A percentile compares a stretch with the other conserved stretches of the same genome.
These are phyloP conservation scores for Fusarium sarcochroum DNA, from an alignment of 2,329 filamentous ascomycete species.

Conservation along the genomic window DNA sequence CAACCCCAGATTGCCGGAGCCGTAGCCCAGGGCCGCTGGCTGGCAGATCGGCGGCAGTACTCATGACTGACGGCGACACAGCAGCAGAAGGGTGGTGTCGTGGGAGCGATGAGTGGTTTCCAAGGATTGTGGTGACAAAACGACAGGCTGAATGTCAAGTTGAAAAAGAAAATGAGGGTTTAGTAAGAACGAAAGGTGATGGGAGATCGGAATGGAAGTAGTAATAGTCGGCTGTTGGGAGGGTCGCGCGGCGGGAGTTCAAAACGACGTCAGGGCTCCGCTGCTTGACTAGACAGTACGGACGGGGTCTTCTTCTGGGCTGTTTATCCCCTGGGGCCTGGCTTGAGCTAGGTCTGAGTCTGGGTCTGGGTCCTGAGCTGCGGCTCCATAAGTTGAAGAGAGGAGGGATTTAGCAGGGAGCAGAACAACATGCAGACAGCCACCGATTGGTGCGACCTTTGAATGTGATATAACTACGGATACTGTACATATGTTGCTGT, in stretches of 20 bases:
- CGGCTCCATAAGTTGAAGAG: constrained; percentile 26
- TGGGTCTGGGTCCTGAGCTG: constrained; percentile 19
- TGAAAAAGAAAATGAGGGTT: constrained; percentile 11
- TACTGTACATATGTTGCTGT: not conserved
- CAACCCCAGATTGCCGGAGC: constrained; percentile 48
- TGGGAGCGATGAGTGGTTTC: not conserved
- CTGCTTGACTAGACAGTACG: constrained; percentile 28
- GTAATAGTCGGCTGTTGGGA: constrained; percentile 36
- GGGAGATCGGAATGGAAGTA: constrained; percentile 29
- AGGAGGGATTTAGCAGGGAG: constrained; percentile 29
- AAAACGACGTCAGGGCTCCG: constrained; percentile 51
- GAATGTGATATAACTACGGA: constrained; percentile 9
- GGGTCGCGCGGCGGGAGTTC: constrained; percentile 15
- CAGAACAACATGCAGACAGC: constrained; percentile 24
- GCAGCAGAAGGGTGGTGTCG: constrained; percentile 12
- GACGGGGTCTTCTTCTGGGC: constrained; percentile 21
- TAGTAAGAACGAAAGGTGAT: constrained; percentile 21
- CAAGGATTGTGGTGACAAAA: not conserved
- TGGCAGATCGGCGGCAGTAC: constrained; percentile 50
- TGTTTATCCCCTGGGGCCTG: constrained; percentile 15
- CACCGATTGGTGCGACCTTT: constrained; percentile 24
- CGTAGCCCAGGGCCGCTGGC: constrained; percentile 48
- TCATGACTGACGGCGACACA: constrained; percentile 46
- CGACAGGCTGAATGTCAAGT: constrained; percentile 11
- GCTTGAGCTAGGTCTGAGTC: constrained; percentile 13